These are phyloP conservation scores for Aspergillus carbonarius DNA, from an alignment of 2,329 filamentous ascomycete genomes.

Conservation along the genomic window DNA sequence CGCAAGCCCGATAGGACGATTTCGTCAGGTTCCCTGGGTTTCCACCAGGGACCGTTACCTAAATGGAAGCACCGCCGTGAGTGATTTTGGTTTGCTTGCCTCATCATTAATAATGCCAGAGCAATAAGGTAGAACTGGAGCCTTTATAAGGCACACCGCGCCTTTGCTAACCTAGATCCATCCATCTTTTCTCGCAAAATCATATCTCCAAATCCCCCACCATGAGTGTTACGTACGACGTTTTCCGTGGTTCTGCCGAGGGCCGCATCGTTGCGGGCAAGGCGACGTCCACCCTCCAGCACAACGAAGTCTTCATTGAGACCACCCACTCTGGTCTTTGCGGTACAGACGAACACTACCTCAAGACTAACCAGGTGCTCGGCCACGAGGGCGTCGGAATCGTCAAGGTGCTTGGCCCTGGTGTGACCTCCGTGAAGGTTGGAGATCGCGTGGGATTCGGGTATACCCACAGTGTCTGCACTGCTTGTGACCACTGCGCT, in stretches of 20 bases:
- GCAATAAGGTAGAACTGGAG: neutral
- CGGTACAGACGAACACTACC: constrained; percentile 24
- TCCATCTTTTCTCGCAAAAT: neutral
- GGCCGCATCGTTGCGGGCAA: constrained; percentile 15
- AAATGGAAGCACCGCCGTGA: neutral
- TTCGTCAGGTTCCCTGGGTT: neutral
- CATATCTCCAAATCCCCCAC: neutral
- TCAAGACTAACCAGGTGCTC: constrained; percentile 31
- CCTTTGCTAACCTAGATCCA: neutral
- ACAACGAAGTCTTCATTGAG: constrained; percentile 19
- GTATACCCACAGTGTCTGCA: constrained; percentile 29
- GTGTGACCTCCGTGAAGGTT: constrained; percentile 47
- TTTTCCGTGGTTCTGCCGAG: constrained; percentile 19
- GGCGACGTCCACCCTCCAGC: constrained; percentile 8
- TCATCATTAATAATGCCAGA: neutral
- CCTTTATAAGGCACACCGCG: neutral
- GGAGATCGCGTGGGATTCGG: constrained; percentile 36
- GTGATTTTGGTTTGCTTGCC: neutral
- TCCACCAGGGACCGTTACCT: neutral
- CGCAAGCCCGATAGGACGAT: neutral
- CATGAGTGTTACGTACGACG: constrained; percentile 12
- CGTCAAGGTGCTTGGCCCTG: constrained; percentile 48
- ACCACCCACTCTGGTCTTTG: constrained; percentile 25
- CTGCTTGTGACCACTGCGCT: constrained; percentile 32
- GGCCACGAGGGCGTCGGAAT: constrained; percentile 57